phyloP scores from a whole-genome alignment of 2,329 filamentous ascomycete species.

The Berkeleyomyces rouxiae region DNA sequence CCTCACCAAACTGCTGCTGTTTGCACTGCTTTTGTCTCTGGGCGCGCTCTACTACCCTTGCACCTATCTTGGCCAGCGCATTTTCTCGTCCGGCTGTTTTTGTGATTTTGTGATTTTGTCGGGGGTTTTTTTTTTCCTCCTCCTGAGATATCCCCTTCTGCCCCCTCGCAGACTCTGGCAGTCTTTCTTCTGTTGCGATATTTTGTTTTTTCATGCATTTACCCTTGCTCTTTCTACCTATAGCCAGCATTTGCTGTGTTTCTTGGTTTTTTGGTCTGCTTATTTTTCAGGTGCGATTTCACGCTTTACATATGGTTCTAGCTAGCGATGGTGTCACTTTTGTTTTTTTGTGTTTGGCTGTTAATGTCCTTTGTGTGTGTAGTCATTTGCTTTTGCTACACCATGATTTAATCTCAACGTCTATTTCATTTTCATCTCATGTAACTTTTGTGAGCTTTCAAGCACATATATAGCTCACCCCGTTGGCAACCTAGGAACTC shows the following conservation, averaged over 20 bases:
- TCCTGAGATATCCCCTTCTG: background rate
- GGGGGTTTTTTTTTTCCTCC: constrained; percentile 1
- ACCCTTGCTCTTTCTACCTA: background rate
- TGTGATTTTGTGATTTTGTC: background rate
- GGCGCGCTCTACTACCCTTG: no score
- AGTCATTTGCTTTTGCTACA: no score
- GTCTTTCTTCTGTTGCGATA: background rate
- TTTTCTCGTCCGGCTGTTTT: background rate
- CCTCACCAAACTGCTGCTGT: background rate
- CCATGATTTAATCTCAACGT: no score
- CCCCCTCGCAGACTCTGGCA: background rate
- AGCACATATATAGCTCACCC: background rate
- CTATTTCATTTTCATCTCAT: no score
- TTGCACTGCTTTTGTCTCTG: no score
- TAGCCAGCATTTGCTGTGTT: background rate
- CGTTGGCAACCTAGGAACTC: background rate
- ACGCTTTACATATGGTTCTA: no score
- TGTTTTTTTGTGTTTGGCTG: no score
- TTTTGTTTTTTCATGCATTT: background rate
- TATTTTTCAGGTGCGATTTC: no score
- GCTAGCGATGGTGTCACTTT: no score
- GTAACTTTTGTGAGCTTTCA: no score
- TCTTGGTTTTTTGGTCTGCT: background rate
- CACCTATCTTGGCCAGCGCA: background rate
- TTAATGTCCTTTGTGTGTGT: no score